phyloP scores from a whole-genome alignment of 257 asterid species.

The Lycium ferocissimum region DNA sequence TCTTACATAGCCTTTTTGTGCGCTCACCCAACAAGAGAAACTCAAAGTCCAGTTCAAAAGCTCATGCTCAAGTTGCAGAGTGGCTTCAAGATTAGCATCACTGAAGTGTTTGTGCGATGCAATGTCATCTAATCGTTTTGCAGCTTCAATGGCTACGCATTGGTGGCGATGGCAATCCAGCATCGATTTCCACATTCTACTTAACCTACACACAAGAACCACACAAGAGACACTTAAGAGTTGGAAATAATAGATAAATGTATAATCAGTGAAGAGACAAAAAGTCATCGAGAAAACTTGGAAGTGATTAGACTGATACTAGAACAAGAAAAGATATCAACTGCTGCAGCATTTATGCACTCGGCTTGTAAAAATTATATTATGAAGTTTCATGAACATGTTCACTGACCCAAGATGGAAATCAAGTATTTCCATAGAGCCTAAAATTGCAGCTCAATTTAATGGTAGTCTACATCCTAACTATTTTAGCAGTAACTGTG shows the following conservation, averaged over 20 bases:
- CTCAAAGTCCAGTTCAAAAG: slow-evolving; percentile 81
- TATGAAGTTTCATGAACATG: neutral
- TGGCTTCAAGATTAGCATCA: slow-evolving; percentile 82
- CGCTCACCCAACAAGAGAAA: slow-evolving; percentile 81
- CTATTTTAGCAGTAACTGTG: neutral
- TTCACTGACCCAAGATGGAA: neutral
- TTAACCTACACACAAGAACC: slow-evolving; percentile 50
- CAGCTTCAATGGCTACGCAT: slow-evolving; percentile 79
- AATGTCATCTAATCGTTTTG: slow-evolving; percentile 73
- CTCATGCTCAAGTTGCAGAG: slow-evolving; percentile 79
- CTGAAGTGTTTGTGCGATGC: slow-evolving; percentile 69
- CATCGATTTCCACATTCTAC: slow-evolving; percentile 93
- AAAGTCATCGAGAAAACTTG: neutral
- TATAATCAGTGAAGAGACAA: neutral
- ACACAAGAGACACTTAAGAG: neutral
- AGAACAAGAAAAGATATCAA: neutral
- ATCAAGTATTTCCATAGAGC: neutral
- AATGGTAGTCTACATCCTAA: neutral
- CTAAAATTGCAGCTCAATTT: neutral
- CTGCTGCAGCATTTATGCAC: slow-evolving; percentile 3
- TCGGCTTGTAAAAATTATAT: neutral
- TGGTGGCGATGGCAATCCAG: slow-evolving; percentile 89
- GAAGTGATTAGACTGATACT: neutral
- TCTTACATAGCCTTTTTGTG: slow-evolving; percentile 76
- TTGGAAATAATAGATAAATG: neutral